phyloP scores from a whole-genome alignment of 169 alveolate genomes.

The Toxoplasma gondii region DNA sequence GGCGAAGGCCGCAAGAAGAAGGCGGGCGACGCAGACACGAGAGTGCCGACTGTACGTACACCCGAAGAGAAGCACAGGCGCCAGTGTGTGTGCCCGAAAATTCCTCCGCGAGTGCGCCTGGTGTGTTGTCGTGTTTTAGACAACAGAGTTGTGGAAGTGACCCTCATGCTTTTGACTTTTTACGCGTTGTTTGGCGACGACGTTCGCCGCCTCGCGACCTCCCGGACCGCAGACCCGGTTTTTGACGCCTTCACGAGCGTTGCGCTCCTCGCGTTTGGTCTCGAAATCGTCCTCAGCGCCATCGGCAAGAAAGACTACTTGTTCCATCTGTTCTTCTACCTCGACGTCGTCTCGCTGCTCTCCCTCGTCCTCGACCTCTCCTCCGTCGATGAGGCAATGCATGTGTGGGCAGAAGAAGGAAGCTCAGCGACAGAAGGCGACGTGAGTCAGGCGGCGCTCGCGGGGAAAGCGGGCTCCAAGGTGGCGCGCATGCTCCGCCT shows the following conservation, averaged over 20 bases:
- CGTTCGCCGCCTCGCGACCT: constrained; percentile 77
- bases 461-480: constrained; percentile 66
- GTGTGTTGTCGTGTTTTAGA: not conserved
- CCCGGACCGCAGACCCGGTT: constrained; percentile 77
- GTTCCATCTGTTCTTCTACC: constrained; percentile 83
- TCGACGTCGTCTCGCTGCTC: constrained; percentile 84
- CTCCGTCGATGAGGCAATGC: constrained; percentile 74
- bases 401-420: constrained; percentile 69
- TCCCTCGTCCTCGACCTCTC: constrained; percentile 81
- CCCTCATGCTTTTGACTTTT: constrained; percentile 54
- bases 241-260: constrained; percentile 77
- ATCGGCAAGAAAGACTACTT: constrained; percentile 78
- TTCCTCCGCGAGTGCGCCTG: not conserved
- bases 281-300: constrained; percentile 77
- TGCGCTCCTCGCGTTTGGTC: constrained; percentile 74
- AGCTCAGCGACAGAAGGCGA: not conserved
- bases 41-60: not conserved
- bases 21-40: not conserved
- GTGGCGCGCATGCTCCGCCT: constrained; percentile 70
- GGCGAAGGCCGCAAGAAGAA: not conserved
- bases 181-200: constrained; percentile 87
- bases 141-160: constrained; percentile 32
- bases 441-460: constrained; percentile 66
- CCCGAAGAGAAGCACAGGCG: not conserved
- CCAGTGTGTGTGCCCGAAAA: not conserved